Conservation (phyloP, 78 protist genomes). For the Monocercomonoides exilis region DNA sequence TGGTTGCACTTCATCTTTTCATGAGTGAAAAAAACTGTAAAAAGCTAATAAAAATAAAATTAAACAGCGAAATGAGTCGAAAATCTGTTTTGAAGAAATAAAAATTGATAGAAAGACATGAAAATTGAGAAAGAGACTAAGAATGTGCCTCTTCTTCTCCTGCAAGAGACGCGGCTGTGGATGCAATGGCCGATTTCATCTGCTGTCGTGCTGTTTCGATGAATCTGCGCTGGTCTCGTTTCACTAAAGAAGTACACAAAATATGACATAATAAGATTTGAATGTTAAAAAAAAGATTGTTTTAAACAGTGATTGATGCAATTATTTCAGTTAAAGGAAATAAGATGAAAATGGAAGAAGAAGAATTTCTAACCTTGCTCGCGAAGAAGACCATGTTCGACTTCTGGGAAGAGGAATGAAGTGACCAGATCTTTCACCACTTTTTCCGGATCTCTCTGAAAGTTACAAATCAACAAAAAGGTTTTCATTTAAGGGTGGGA, state of each 20-base stretch:
- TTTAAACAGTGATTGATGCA: neutral
- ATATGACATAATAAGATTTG: neutral
- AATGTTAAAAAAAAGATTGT: neutral
- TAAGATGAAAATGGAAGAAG: no score
- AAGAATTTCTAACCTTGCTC: neutral
- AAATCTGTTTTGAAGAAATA: no score
- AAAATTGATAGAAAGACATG: no score
- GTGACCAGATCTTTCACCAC: slow-evolving; percentile 24
- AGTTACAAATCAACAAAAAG: neutral
- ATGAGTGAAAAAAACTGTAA: no score
- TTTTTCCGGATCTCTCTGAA: neutral
- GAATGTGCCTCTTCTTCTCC: neutral
- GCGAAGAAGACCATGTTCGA: neutral
- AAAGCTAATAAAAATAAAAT: no score
- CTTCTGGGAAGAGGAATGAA: slow-evolving; percentile 40
- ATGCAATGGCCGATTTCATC: neutral
- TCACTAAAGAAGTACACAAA: neutral
- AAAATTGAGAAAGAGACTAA: neutral
- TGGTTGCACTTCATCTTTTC: no score
- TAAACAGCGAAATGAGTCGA: no score
- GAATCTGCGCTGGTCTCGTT: slow-evolving; percentile 1
- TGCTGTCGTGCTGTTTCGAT: neutral
- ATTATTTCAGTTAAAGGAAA: neutral
- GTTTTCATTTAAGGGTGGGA: neutral
- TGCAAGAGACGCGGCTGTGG: neutral